phyloP scores from a whole-genome alignment of 371 early-diverging fungal species.

The Saksenaea vasiformis region DNA sequence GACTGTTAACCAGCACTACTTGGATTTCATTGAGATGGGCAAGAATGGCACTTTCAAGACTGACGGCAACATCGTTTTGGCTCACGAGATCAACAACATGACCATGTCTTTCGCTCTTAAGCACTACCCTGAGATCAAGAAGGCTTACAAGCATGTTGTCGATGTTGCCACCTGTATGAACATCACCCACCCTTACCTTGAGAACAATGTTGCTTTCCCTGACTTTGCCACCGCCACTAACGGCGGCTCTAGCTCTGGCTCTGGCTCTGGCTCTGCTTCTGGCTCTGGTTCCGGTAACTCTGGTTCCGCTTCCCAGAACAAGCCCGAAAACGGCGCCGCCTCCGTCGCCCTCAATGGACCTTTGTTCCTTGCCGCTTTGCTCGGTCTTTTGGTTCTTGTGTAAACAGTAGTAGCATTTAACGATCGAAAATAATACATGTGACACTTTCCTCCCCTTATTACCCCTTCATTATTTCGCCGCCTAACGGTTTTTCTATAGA shows the following conservation, averaged over 20 bases:
- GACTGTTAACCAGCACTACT: constrained; percentile 39
- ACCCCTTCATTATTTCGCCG: not conserved
- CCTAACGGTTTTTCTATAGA: not conserved
- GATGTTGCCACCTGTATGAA: constrained; percentile 59
- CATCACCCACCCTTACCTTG: constrained; percentile 53
- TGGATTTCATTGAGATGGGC: constrained; percentile 46
- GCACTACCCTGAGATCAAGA: constrained; percentile 50
- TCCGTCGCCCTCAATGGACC: not conserved
- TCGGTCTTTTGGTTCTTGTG: constrained; percentile 3
- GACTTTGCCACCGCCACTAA: constrained; percentile 34
- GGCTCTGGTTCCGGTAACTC: not conserved
- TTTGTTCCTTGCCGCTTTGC: constrained; percentile 4
- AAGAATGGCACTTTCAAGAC: constrained; percentile 40
- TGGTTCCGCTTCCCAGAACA: not conserved
- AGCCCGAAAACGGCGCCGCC: not conserved
- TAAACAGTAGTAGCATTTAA: not conserved
- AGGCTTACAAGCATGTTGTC: constrained; percentile 44
- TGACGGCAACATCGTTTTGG: constrained; percentile 47
- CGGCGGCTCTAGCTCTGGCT: constrained; percentile 35
- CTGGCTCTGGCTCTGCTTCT: constrained; percentile 11
- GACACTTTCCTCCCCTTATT: not conserved
- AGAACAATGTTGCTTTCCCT: constrained; percentile 43
- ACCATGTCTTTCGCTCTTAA: constrained; percentile 51
- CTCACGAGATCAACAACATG: constrained; percentile 58
- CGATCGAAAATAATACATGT: not conserved